Evolutionary conservation across 2,329 filamentous ascomycete genomes (phyloP), one percentile per base, ranked within the genome.

Genomic region (Xylariaceae sp.): DNA sequence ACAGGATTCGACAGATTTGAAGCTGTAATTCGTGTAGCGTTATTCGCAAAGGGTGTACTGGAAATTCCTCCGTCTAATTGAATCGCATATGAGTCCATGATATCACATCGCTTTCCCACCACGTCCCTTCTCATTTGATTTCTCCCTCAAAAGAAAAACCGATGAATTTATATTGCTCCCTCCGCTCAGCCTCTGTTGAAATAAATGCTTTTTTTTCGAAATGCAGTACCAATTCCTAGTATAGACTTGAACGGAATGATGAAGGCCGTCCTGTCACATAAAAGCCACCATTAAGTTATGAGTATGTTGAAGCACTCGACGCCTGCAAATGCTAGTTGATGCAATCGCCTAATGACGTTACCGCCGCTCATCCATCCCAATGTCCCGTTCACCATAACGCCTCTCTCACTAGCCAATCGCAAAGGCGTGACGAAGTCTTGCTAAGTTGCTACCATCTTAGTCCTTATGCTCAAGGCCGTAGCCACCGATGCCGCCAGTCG

Each of bases 401-500:
- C 30, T 50, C 11, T 44, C 34, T 31, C 12, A 19, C 19, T 19
- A 11, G 5, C 3, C 30, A 39, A 29, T 50, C 27, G 41, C 27
- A 11, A 27, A 35, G 3, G 12, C 8, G 34, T 43, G 32, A 32
- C 12, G 40, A 29, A 35, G 9, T n/a, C 11, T 26, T 50, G 19
- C 40, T 12, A 27, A 40, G 26, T 11, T 39, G 5, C 1, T 11
- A 43, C 26, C 34, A 12, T 19, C 26, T 58, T 19, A 59, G 19
- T 64, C 62, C 70, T 76, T 47, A 71, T 73, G 63, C 72, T 84
- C 80, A n/a, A 80, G 74, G 8, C 80, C 75, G 55, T 84, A 84
- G 1, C 81, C 80, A 43, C 75, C 81, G 58, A 81, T 73, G 31
- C 76, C 78, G 11, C 74, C 75, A 34, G 75, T 73, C 1, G 71